Evolutionary conservation across 305 asterid genomes (phyloP).

Genomic region (Andrographis paniculata): DNA sequence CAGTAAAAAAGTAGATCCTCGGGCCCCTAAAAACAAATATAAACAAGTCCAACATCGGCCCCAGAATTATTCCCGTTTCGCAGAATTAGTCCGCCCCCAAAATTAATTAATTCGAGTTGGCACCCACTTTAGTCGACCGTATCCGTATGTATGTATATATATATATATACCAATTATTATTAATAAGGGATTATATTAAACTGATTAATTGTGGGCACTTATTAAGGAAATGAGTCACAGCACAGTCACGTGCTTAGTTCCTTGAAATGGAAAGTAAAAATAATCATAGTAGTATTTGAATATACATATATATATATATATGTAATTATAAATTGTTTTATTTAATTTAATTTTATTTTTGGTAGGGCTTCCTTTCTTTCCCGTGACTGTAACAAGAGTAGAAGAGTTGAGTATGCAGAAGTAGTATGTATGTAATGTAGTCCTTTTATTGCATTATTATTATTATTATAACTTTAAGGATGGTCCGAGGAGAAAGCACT

Average conservation of each 20-base stretch:
- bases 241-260: constrained; percentile 28
- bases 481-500: no score
- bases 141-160: no score
- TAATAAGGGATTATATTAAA: not conserved
- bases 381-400: constrained; percentile 2
- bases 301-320: no score
- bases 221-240: no score
- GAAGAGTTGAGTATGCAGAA: constrained; percentile 4
- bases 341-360: not conserved
- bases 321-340: not conserved
- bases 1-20: constrained; percentile 36
- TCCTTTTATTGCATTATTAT: constrained; percentile 21
- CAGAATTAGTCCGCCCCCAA: no score
- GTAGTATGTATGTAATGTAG: constrained; percentile 18
- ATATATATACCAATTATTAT: no score
- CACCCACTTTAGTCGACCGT: no score
- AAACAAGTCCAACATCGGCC: constrained; percentile 16
- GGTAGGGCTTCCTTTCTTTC: not conserved
- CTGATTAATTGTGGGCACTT: constrained; percentile 21
- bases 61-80: constrained; percentile 20
- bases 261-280: constrained; percentile 8
- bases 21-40: constrained; percentile 50
- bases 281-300: no score
- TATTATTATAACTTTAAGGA: not conserved
- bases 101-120: no score